Evolutionary conservation across 805 yeast species (phyloP).

Genomic region (Candida sonorensis): DNA sequence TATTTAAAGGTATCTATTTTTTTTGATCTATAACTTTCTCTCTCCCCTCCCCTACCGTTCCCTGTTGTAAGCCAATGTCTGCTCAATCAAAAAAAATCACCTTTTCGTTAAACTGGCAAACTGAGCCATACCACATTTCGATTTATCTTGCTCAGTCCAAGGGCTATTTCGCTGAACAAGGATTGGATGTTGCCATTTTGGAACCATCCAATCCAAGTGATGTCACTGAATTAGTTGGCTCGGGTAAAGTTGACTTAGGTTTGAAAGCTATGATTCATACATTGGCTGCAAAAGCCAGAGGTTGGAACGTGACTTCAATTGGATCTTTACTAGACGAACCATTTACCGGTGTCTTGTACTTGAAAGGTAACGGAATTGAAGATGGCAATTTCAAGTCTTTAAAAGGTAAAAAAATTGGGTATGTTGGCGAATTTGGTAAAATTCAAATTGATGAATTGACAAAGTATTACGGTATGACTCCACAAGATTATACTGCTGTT

Average conservation of each 20-base stretch:
- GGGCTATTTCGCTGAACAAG: constrained; percentile 45
- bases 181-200: constrained; percentile 43
- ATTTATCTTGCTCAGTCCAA: constrained; percentile 41
- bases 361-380: constrained; percentile 45
- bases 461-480: constrained; percentile 49
- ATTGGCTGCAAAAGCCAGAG: constrained; percentile 52
- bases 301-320: constrained; percentile 49
- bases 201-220: constrained; percentile 55
- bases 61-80: too few species aligned
- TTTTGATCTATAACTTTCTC: too few species aligned
- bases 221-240: constrained; percentile 50
- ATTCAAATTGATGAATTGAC: constrained; percentile 52
- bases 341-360: constrained; percentile 47
- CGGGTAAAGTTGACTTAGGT: constrained; percentile 54
- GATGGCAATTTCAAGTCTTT: constrained; percentile 43
- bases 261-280: constrained; percentile 57
- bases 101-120: constrained; percentile 47
- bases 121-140: constrained; percentile 52
- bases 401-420: constrained; percentile 48
- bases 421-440: constrained; percentile 55
- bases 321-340: constrained; percentile 52
- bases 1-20: too few species aligned
- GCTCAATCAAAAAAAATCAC: constrained; percentile 47
- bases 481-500: constrained; percentile 49
- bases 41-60: too few species aligned